Evolutionary conservation across 768 basidiomycete genomes (phyloP).

Genomic region (Tricholoma hemisulphureum): DNA sequence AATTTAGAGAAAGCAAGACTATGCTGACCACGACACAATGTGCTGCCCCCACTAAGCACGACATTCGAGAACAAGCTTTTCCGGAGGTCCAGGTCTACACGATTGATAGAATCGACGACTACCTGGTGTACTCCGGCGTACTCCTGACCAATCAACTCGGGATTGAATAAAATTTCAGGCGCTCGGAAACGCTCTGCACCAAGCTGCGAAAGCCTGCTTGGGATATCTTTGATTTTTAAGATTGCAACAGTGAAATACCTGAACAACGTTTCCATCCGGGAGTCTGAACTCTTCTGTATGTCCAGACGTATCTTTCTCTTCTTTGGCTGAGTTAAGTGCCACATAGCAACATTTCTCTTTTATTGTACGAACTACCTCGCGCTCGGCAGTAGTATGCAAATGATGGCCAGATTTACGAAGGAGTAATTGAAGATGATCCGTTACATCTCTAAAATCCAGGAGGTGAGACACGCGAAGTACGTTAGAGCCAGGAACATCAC

Average conservation of each 20-base stretch:
- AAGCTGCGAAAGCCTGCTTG: slow-evolving; percentile 51
- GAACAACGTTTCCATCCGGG: slow-evolving; percentile 92
- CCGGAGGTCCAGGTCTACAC: slow-evolving; percentile 93
- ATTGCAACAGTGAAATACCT: slow-evolving; percentile 49
- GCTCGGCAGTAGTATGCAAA: slow-evolving; percentile 94
- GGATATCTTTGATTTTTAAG: slow-evolving; percentile 10
- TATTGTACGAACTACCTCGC: slow-evolving; percentile 94
- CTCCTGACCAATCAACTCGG: slow-evolving; percentile 93
- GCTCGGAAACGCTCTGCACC: slow-evolving; percentile 95
- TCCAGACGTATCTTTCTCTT: slow-evolving; percentile 85
- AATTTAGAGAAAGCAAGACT: not conserved
- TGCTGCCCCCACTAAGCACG: slow-evolving; percentile 94
- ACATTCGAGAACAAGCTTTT: slow-evolving; percentile 96
- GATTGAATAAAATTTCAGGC: slow-evolving; percentile 97
- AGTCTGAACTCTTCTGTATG: slow-evolving; percentile 86
- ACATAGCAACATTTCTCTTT: slow-evolving; percentile 99
- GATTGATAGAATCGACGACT: slow-evolving; percentile 95
- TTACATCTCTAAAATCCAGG: slow-evolving; percentile 74
- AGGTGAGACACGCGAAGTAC: slow-evolving; percentile 13
- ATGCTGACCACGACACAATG: slow-evolving; percentile 81
- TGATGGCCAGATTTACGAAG: slow-evolving; percentile 94
- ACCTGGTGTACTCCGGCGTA: slow-evolving; percentile 98
- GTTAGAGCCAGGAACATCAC: slow-evolving; percentile 39
- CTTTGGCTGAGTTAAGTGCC: slow-evolving; percentile 88
- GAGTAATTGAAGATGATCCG: slow-evolving; percentile 91